phyloP scores from a whole-genome alignment of 129 eudicot genomes.

The Gnaphalium uliginosum region DNA sequence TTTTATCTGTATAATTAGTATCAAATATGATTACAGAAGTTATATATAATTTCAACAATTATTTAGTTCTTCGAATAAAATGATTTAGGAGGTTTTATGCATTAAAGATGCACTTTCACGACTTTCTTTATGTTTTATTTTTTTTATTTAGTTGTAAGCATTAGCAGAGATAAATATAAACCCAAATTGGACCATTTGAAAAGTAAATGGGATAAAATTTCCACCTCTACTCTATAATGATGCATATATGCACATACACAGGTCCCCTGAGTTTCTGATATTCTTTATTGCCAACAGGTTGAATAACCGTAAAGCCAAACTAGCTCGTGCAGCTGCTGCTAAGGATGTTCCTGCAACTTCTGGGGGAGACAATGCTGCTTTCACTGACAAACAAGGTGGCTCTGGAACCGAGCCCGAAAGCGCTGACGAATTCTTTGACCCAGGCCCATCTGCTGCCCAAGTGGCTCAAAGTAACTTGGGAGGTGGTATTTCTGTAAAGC shows the following conservation, averaged over 20 bases:
- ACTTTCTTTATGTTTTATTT: not conserved
- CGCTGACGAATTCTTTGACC: slow-evolving; percentile 43
- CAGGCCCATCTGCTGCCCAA: slow-evolving; percentile 40
- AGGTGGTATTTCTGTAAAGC: slow-evolving; percentile 2
- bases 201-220: not conserved
- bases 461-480: slow-evolving; percentile 30
- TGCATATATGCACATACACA: slow-evolving; percentile 2
- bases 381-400: slow-evolving; percentile 60
- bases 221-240: not conserved
- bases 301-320: slow-evolving; percentile 88
- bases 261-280: not conserved
- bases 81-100: not conserved
- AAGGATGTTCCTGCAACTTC: slow-evolving; percentile 60
- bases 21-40: not conserved
- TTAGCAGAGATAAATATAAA: not conserved
- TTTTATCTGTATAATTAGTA: not conserved
- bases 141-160: not conserved
- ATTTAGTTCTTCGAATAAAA: not conserved
- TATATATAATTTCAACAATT: not conserved
- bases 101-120: not conserved
- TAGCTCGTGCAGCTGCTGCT: slow-evolving; percentile 88
- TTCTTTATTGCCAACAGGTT: slow-evolving; percentile 53
- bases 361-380: slow-evolving; percentile 41
- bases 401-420: slow-evolving; percentile 45
- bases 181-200: not conserved